Evolutionary conservation across 805 yeast genomes (phyloP).

Genomic region (Saccharomycopsis lassenensis): DNA sequence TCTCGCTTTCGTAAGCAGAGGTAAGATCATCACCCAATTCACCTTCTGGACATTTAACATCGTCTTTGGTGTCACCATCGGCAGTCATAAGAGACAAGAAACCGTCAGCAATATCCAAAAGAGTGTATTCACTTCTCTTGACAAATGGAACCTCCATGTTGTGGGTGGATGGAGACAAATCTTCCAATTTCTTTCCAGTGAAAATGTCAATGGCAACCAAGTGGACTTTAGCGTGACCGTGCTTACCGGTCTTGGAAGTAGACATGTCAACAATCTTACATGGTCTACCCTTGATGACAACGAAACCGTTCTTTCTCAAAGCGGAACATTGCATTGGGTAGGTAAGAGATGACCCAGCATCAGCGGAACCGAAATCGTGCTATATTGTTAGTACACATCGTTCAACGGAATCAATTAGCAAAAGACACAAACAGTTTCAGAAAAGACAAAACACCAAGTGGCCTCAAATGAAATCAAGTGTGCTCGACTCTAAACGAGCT

Average conservation of each 20-base stretch:
- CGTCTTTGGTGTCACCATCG: slow-evolving; percentile 99
- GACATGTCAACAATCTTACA: slow-evolving; percentile 99
- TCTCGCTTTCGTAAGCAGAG: slow-evolving; percentile 93
- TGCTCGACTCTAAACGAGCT: background rate
- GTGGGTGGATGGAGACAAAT: slow-evolving; percentile 99
- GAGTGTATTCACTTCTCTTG: slow-evolving; percentile 89
- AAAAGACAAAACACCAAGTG: background rate
- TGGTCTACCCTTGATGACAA: slow-evolving; percentile 97
- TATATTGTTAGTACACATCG: slow-evolving; percentile 21
- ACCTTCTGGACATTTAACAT: slow-evolving; percentile 96
- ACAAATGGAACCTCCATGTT: slow-evolving; percentile 99
- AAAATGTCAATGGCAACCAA: slow-evolving; percentile 97
- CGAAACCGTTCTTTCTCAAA: slow-evolving; percentile 99
- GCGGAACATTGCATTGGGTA: slow-evolving; percentile 99
- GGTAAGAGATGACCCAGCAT: slow-evolving; percentile 97
- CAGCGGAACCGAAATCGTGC: slow-evolving; percentile 96
- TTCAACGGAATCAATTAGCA: background rate
- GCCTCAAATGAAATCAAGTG: background rate
- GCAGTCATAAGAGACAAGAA: slow-evolving; percentile 91
- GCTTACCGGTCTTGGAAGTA: slow-evolving; percentile 99
- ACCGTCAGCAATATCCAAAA: slow-evolving; percentile 97
- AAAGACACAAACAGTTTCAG: background rate
- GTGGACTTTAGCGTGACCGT: slow-evolving; percentile 99
- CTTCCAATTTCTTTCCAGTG: slow-evolving; percentile 99
- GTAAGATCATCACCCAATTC: slow-evolving; percentile 92